Conservation (phyloP, 148 eudicot genomes). For the Tetragonia tetragonoides region DNA sequence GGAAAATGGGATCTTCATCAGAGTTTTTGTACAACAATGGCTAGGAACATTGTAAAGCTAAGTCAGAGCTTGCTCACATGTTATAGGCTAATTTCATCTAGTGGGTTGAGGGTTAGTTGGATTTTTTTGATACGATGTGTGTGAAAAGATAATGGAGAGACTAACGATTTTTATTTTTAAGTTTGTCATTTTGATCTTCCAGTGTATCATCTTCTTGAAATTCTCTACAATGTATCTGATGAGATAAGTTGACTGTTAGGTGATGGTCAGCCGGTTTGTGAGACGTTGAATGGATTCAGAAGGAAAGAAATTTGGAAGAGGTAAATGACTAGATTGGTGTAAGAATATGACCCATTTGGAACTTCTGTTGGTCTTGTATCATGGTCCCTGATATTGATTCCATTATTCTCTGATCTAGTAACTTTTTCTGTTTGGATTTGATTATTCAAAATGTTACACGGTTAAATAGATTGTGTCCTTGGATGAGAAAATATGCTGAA, state of each 20-base stretch:
- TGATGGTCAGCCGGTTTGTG: conserved; percentile 32
- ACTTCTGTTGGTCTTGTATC: neutral
- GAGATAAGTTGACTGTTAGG: conserved; percentile 31
- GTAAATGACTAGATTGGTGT: conserved; percentile 33
- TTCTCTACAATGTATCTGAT: neutral
- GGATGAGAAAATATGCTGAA: neutral
- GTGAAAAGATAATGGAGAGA: neutral
- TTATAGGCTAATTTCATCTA: too few species aligned
- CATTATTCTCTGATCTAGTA: neutral
- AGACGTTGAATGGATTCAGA: conserved; percentile 82
- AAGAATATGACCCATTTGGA: neutral
- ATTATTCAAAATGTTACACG: neutral
- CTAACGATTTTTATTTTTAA: neutral
- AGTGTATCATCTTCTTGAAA: neutral
- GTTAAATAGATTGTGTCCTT: neutral
- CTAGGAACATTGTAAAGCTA: too few species aligned
- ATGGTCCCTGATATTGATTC: neutral
- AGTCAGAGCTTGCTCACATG: too few species aligned
- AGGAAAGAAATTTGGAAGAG: conserved; percentile 84
- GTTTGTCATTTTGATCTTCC: conserved; percentile 4
- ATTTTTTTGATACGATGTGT: neutral
- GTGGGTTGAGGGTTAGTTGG: too few species aligned
- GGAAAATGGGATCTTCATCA: too few species aligned
- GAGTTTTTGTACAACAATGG: too few species aligned
- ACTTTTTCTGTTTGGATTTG: neutral